A percentile compares a stretch with the other conserved stretches of the same genome.
Conservation (phyloP, 2,329 filamentous ascomycete species). For the Colletotrichum zoysiae region DNA sequence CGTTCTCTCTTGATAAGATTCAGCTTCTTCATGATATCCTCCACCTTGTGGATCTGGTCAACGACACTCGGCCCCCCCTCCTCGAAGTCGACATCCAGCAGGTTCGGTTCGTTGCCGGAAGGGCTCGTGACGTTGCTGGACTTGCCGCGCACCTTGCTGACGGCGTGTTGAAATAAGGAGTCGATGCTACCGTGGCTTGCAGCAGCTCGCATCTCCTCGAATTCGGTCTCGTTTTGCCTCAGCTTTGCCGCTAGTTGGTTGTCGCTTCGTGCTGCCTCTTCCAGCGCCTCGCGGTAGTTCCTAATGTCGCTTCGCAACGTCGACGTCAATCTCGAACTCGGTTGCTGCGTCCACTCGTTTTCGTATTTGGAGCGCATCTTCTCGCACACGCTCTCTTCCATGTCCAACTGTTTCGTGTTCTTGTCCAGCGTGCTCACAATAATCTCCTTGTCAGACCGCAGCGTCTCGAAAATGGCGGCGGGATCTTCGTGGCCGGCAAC, state of each 20-base stretch:
- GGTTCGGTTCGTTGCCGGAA: conserved; percentile 74
- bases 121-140: conserved; percentile 72
- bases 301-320: conserved; percentile 89
- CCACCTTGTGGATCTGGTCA: conserved; percentile 89
- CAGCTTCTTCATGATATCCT: conserved; percentile 90
- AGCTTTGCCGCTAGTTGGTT: conserved; percentile 85
- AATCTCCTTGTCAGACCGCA: conserved; percentile 82
- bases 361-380: conserved; percentile 99
- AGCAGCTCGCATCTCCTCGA: conserved; percentile 94
- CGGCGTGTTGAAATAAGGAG: conserved; percentile 86
- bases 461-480: conserved; percentile 79
- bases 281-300: conserved; percentile 88
- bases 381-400: conserved; percentile 98
- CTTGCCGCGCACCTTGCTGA: conserved; percentile 81
- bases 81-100: conserved; percentile 92
- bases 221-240: conserved; percentile 86
- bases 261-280: conserved; percentile 90
- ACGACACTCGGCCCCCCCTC: conserved; percentile 84
- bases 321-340: conserved; percentile 88
- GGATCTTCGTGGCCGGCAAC: conserved; percentile 89
- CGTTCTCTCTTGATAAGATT: conserved; percentile 93
- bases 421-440: conserved; percentile 81
- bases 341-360: conserved; percentile 95
- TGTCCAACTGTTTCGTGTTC: conserved; percentile 89
- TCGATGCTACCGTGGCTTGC: conserved; percentile 89